Percentiles rank a stretch among this genome's conserved stretches.
Evolutionary conservation across 257 asterid species (phyloP).

Genomic region (Solanum medicagineum): DNA sequence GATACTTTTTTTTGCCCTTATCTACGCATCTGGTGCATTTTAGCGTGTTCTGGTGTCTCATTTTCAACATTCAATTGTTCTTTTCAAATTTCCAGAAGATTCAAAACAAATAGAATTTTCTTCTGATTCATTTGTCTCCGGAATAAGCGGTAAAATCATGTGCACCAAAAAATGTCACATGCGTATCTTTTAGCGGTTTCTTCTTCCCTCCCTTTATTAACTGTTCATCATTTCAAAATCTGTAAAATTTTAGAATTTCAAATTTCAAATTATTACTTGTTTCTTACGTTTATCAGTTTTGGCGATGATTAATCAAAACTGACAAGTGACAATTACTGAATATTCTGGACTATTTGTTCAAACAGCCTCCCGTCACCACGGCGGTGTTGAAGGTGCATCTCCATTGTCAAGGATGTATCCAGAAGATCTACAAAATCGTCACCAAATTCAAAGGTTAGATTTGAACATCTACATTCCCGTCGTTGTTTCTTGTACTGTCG

Average conservation of each 20-base stretch:
- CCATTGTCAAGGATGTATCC: slow-evolving; percentile 85
- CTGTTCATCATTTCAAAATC: background rate
- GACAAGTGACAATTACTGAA: background rate
- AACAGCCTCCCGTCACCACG: slow-evolving; percentile 49
- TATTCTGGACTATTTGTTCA: background rate
- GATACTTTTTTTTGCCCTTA: background rate
- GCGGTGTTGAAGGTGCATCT: slow-evolving; percentile 51
- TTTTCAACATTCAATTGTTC: background rate
- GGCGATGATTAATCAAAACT: background rate
- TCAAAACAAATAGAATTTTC: background rate
- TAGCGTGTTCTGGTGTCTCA: background rate
- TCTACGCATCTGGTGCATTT: background rate
- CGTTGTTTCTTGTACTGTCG: background rate
- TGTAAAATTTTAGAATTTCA: background rate
- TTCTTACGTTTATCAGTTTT: background rate
- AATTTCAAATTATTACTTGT: background rate
- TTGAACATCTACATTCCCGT: too few relatives aligned
- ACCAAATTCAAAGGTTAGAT: slow-evolving; percentile 50
- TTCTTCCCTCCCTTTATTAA: background rate
- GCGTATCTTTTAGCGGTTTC: slow-evolving; percentile 2
- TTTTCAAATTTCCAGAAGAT: background rate
- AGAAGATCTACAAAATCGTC: slow-evolving; percentile 45
- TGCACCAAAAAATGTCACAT: background rate
- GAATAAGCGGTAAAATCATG: background rate
- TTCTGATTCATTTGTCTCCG: background rate